phyloP scores from a whole-genome alignment of 306 rosid species.

The Albizia julibrissin region DNA sequence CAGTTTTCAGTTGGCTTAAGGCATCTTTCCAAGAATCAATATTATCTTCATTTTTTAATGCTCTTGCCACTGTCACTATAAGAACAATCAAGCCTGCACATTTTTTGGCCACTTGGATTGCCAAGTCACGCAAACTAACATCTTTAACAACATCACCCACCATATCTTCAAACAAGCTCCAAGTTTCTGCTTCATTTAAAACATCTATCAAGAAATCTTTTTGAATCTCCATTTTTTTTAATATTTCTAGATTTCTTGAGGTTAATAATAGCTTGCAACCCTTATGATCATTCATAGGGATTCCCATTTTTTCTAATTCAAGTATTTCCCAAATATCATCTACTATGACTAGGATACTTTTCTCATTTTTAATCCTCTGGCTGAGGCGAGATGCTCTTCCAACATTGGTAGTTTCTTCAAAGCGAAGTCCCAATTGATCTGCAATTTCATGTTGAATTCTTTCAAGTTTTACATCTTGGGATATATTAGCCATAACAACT shows the following conservation, averaged over 20 bases:
- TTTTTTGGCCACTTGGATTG: neutral
- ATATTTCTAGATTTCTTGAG: slow-evolving; percentile 13
- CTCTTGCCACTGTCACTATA: neutral
- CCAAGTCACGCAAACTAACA: neutral
- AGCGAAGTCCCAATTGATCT: neutral
- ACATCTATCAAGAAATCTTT: slow-evolving; percentile 4
- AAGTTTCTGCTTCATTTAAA: neutral
- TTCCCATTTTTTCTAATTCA: neutral
- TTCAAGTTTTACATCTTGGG: neutral
- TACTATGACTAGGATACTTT: neutral
- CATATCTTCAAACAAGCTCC: slow-evolving; percentile 1
- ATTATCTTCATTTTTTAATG: neutral
- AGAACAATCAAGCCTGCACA: slow-evolving; percentile 17
- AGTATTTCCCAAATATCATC: neutral
- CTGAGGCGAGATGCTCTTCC: neutral
- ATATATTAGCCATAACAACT: neutral
- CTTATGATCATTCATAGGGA: neutral
- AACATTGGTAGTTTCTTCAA: neutral
- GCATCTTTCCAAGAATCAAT: slow-evolving; percentile 15
- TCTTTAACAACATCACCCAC: neutral
- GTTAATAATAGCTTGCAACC: slow-evolving; percentile 26
- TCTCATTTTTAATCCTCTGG: neutral
- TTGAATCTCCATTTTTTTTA: neutral
- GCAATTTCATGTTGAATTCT: neutral
- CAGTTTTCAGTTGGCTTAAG: neutral